Evolutionary conservation across 176 grass and related monocot genomes (phyloP).

Genomic region (Zea mays): Zm-B73-REFERENCE-NAM-5.0 NC_050097.1:63913001-63913500

Average conservation of each 20-base stretch:
- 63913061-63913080: conserved; percentile 51
- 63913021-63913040: conserved; percentile 56
- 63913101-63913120: conserved; percentile 41
- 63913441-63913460: conserved; percentile 4
- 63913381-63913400: neutral
- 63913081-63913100: conserved; percentile 57
- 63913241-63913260: conserved; percentile 28
- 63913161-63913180: conserved; percentile 51
- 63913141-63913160: conserved; percentile 11
- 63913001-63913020: conserved; percentile 61
- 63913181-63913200: conserved; percentile 58
- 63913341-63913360: conserved; percentile 14
- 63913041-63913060: conserved; percentile 47
- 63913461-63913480: neutral
- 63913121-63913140: conserved; percentile 51
- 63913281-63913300: conserved; percentile 2
- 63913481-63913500: conserved; percentile 25
- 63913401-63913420: neutral
- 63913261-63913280: conserved; percentile 32
- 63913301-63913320: conserved; percentile 7
- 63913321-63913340: neutral
- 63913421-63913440: conserved; percentile 12
- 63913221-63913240: conserved; percentile 35
- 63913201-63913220: conserved; percentile 31
- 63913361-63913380: conserved; percentile 23